These are phyloP conservation scores for Teunomyces funiuensis DNA, from an alignment of 805 yeast genomes.

Conservation along the genomic window DNA sequence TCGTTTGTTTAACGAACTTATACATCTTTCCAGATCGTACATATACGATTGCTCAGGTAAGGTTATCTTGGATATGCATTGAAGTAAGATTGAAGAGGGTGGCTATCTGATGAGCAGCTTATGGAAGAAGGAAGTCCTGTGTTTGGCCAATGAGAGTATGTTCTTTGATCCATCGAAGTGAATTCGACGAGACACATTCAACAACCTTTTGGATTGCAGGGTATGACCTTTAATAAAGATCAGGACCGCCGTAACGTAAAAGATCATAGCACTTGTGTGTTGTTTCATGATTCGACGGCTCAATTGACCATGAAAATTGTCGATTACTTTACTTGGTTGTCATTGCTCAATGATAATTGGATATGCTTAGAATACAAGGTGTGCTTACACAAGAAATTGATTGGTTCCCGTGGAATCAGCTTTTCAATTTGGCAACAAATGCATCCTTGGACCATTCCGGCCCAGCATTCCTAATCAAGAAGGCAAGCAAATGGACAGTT, in stretches of 20 bases:
- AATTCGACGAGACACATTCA: not conserved
- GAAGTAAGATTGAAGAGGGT: not conserved
- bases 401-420: not conserved
- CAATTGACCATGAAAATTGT: not conserved
- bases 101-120: not conserved
- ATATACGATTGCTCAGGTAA: not conserved
- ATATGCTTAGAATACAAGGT: slow-evolving; percentile 3
- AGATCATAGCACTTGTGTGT: not conserved
- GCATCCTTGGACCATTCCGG: slow-evolving; percentile 8
- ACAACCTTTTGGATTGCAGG: not conserved
- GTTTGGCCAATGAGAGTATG: not conserved
- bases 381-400: slow-evolving; percentile 2
- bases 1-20: not conserved
- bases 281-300: not conserved
- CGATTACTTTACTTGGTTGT: not conserved
- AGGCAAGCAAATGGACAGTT: not conserved
- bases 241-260: slow-evolving; percentile 5
- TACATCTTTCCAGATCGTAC: not conserved
- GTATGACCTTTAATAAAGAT: slow-evolving; percentile 1
- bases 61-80: slow-evolving; percentile 2
- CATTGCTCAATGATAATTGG: not conserved
- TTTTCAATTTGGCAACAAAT: not conserved
- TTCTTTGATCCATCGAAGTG: not conserved
- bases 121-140: not conserved
- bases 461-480: not conserved